Evolutionary conservation across 2,329 filamentous ascomycete species (phyloP), one percentile per base, ranked within the genome.

Genomic region (Penicillium olsonii): DNA sequence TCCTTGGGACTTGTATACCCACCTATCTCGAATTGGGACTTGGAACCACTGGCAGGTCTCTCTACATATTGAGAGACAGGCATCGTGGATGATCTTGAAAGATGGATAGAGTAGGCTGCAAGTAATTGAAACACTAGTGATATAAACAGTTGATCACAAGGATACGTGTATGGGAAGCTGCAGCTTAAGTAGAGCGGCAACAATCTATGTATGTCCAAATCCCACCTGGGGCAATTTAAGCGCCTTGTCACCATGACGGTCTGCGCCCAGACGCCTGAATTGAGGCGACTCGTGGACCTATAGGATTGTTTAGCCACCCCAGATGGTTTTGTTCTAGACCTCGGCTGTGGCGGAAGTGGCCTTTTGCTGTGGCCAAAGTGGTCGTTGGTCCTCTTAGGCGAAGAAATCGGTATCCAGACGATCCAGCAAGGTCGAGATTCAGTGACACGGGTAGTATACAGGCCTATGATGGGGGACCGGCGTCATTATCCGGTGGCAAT

Each of bases 21-120:
- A 68, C 68, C 68, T 31, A 63, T 53, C 50, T 68, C 53, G 42
- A 70, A 71, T 41, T 70, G 68, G 14, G 66, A 66, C 39, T 65
- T 56, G n/a, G 56, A 50, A 14, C 59, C 60, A 40, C 54, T 57
- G 31, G 59, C 60, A 15, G 56, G 53, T 24, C 44, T 56, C 40
- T 61, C 56, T 3, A 52, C 50, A 41, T 48, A 51, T 26, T 60
- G 57, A 9, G 38, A 31, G 20, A 37, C 42, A 12, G 52, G 39
- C 57, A 60, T 60, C 15, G 40, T 55, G 53, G 14, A 10, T 31
- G 27, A n/a, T n/a, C n/a, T n/a, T n/a, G 24, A 15, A 22, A 24
- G 19, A 29, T 15, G 15, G 5, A 34, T 15, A 40, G 22, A 31
- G n/a, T n/a, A n/a, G n/a, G n/a, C n/a, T n/a, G n/a, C 29, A n/a